Percentiles rank a stretch among this genome's conserved stretches.
phyloP scores from a whole-genome alignment of 2,329 filamentous ascomycete species.

The Exophiala calicioides region DNA sequence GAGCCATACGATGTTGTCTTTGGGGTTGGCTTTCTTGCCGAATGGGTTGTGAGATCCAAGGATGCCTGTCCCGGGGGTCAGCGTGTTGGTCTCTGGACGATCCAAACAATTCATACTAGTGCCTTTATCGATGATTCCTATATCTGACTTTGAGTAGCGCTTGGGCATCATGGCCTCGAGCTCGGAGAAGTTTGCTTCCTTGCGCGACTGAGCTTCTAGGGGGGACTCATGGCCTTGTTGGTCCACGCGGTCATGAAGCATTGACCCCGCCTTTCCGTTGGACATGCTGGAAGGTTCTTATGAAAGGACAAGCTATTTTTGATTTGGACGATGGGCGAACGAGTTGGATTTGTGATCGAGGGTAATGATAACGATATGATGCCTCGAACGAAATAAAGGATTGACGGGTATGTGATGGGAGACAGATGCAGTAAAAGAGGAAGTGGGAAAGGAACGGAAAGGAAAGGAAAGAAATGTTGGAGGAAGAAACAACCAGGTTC shows the following conservation, averaged over 20 bases:
- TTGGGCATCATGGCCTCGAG: conserved; percentile 31
- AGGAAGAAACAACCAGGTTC: conserved; percentile 9
- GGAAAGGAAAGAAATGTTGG: neutral
- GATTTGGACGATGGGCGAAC: conserved; percentile 3
- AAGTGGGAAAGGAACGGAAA: neutral
- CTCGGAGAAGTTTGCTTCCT: conserved; percentile 30
- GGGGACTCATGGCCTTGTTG: conserved; percentile 30
- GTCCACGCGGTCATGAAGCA: conserved; percentile 18
- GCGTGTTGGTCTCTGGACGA: neutral
- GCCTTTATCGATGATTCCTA: conserved; percentile 32
- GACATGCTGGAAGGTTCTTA: conserved; percentile 13
- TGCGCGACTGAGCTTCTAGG: conserved; percentile 32
- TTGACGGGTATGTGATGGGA: conserved; percentile 6
- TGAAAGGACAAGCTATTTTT: neutral
- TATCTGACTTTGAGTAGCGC: conserved; percentile 29
- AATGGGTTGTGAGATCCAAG: conserved; percentile 56
- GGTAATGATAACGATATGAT: conserved; percentile 17
- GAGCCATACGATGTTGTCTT: conserved; percentile 79
- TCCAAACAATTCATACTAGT: conserved; percentile 18
- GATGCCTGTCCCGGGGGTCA: conserved; percentile 25
- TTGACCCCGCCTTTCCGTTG: conserved; percentile 14
- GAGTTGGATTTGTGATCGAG: conserved; percentile 13
- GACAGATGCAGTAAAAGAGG: conserved; percentile 1
- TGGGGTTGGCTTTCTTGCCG: conserved; percentile 59
- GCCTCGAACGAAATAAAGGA: conserved; percentile 6